Percentiles rank a stretch among this genome's conserved stretches.
Evolutionary conservation across 2,329 filamentous ascomycete species (phyloP).

Genomic region (Rhynchosporium agropyri): DNA sequence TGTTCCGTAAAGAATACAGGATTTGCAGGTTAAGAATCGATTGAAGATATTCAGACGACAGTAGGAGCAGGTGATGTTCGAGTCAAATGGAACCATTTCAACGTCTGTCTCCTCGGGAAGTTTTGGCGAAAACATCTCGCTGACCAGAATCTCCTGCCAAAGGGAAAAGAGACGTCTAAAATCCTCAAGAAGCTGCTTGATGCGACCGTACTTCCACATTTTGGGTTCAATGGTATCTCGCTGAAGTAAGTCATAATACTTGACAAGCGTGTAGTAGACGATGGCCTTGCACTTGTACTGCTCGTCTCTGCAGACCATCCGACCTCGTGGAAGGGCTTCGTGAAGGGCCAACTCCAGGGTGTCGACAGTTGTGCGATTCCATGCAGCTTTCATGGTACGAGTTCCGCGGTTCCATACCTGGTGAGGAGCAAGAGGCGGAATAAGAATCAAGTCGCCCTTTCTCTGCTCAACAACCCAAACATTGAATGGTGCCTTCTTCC

Average conservation of each 20-base stretch:
- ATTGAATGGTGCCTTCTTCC: constrained; percentile 91
- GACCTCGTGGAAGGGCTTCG: constrained; percentile 85
- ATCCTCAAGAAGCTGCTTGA: constrained; percentile 76
- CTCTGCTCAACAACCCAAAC: constrained; percentile 92
- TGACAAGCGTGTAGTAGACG: constrained; percentile 81
- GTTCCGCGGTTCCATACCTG: constrained; percentile 99
- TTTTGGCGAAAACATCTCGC: constrained; percentile 79
- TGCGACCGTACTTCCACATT: constrained; percentile 47
- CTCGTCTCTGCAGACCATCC: constrained; percentile 92
- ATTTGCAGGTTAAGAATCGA: constrained; percentile 87
- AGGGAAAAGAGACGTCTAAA: constrained; percentile 80
- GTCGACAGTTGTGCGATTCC: constrained; percentile 93
- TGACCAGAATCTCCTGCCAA: constrained; percentile 77
- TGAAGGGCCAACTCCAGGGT: constrained; percentile 83
- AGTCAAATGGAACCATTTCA: constrained; percentile 81
- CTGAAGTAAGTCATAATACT: constrained; percentile 69
- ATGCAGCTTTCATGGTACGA: constrained; percentile 94
- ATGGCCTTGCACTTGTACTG: constrained; percentile 99
- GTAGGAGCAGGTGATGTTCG: constrained; percentile 93
- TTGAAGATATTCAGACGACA: constrained; percentile 98
- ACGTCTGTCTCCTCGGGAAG: constrained; percentile 64
- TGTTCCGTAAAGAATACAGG: constrained; percentile 70
- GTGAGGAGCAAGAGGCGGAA: constrained; percentile 90
- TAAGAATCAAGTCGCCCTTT: constrained; percentile 87
- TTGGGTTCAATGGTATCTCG: constrained; percentile 51